Conservation (phyloP, 2,329 filamentous ascomycete species). For the Stromatinia cepivora region DNA sequence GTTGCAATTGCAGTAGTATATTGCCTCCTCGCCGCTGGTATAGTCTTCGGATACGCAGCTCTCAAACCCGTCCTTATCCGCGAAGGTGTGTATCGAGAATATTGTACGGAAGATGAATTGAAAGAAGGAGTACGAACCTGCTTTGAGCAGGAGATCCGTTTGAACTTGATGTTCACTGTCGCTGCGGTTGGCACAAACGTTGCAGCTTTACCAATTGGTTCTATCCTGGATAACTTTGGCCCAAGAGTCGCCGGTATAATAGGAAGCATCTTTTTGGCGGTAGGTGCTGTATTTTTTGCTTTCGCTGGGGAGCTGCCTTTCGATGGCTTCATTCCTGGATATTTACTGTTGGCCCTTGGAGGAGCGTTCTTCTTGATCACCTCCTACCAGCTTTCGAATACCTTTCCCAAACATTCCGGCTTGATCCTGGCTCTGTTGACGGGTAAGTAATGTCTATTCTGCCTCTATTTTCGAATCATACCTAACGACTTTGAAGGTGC, state of each 20-base stretch:
- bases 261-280: slow-evolving; percentile 65
- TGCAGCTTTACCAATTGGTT: slow-evolving; percentile 79
- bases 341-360: slow-evolving; percentile 74
- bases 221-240: slow-evolving; percentile 79
- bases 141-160: slow-evolving; percentile 60
- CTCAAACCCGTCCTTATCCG: slow-evolving; percentile 77
- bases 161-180: slow-evolving; percentile 92
- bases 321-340: slow-evolving; percentile 74
- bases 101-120: slow-evolving; percentile 57
- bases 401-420: slow-evolving; percentile 74
- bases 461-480: neutral
- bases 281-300: slow-evolving; percentile 72
- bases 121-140: slow-evolving; percentile 53
- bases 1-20: slow-evolving; percentile 68
- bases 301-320: slow-evolving; percentile 64
- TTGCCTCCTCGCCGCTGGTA: slow-evolving; percentile 74
- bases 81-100: slow-evolving; percentile 68
- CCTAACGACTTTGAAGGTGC: slow-evolving; percentile 48
- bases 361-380: slow-evolving; percentile 82
- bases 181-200: slow-evolving; percentile 88
- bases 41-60: slow-evolving; percentile 83
- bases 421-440: slow-evolving; percentile 79
- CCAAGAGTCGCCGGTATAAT: slow-evolving; percentile 74
- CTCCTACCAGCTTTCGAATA: slow-evolving; percentile 81
- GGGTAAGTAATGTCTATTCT: slow-evolving; percentile 39